Percentiles rank a stretch among this genome's conserved stretches.
Conservation (phyloP, 306 rosid species). For the Quercus alba region DNA sequence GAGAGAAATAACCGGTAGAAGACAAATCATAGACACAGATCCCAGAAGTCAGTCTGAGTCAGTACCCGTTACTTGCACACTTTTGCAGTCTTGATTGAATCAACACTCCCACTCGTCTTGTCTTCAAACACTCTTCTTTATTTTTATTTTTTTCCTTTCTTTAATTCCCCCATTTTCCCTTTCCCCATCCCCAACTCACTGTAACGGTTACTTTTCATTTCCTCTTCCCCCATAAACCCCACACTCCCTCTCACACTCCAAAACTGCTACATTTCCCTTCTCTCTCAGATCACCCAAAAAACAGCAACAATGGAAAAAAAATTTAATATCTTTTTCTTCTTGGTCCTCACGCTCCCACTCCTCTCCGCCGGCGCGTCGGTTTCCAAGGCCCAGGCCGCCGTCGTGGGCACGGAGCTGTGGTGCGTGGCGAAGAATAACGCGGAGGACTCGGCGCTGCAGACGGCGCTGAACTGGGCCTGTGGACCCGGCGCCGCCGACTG, state of each 20-base stretch:
- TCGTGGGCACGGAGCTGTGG: slow-evolving; percentile 63
- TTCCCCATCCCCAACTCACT: background rate
- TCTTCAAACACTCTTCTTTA: too few relatives aligned
- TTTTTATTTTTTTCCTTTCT: too few relatives aligned
- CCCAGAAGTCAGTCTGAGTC: too few relatives aligned
- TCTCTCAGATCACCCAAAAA: too few relatives aligned
- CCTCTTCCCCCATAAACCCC: background rate
- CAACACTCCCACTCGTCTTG: too few relatives aligned
- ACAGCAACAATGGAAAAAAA: slow-evolving; percentile 29
- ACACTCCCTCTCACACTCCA: background rate
- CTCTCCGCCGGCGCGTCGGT: slow-evolving; percentile 23
- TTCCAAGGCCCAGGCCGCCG: slow-evolving; percentile 24
- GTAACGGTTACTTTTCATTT: slow-evolving; percentile 50
- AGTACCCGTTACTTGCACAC: too few relatives aligned
- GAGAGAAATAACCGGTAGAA: too few relatives aligned
- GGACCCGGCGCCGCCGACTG: slow-evolving; percentile 82
- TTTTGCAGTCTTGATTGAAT: too few relatives aligned
- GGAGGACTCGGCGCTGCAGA: slow-evolving; percentile 63
- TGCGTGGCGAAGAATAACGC: slow-evolving; percentile 98
- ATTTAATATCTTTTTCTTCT: background rate
- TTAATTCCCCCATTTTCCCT: background rate
- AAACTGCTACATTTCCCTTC: slow-evolving; percentile 12
- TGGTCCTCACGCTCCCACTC: slow-evolving; percentile 14
- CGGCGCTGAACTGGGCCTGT: slow-evolving; percentile 89
- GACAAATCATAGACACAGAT: too few relatives aligned